Evolutionary conservation across 352 stramenopile genomes (phyloP), one percentile per base, ranked within the genome.

Genomic region (Pythium dissimile): DNA sequence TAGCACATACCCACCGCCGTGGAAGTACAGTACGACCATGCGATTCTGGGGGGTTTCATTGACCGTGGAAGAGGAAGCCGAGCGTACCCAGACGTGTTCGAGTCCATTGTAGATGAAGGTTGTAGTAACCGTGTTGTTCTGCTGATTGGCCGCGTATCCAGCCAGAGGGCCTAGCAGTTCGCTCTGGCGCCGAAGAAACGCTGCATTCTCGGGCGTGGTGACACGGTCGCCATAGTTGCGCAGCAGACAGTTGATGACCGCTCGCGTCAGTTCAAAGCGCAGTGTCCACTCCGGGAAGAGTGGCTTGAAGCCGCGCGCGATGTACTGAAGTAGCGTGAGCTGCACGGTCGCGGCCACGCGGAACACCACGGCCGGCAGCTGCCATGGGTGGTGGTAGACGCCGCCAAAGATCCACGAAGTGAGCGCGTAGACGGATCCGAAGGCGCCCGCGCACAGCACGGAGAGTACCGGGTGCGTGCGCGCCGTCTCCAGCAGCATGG

Each of bases 231-330:
- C 44, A 30, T 62, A 61, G 39, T 27, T 12, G 26, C 15, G 18
- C 54, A 49, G n/a, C 10, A 56, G 1, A 26, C 20, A 23, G 5
- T 27, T 44, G 7, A 59, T 3, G 7, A 62, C 26, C 2, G 62
- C 44, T 1, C 38, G 55, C 15, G 50, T 35, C 23, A 69, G 1
- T 27, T 69, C 62, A 24, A 65, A 61, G 15, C 18, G 12, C 0
- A 69, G 49, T 12, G 62, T 69, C 62, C 62, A 69, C 28, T 60
- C 42, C 6, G 27, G 20, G 28, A 62, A 61, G n/a, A 41, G 34
- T 10, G 62, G 42, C 43, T 45, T 44, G 48, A 18, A 51, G 20
- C 54, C 62, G 7, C 62, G 47, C 15, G 28, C 41, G 24, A 57
- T 23, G 24, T 61, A 66, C 43, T 38, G 31, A 6, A 21, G 20